phyloP scores from a whole-genome alignment of 306 rosid genomes.

The Pterocarpus santalinus region DNA sequence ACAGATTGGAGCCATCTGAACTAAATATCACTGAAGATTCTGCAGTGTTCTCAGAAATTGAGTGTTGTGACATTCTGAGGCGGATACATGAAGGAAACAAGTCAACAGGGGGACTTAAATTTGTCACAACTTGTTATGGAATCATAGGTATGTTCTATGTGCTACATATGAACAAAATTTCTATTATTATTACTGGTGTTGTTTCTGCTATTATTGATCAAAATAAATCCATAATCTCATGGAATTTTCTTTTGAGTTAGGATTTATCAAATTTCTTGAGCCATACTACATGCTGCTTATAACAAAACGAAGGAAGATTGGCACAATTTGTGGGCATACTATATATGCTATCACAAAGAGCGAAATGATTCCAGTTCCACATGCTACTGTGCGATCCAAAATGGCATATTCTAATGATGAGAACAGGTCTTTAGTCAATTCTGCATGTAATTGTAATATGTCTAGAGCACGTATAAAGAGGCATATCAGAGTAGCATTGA shows the following conservation, averaged over 20 bases:
- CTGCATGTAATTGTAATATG: slow-evolving; percentile 86
- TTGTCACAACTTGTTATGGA: slow-evolving; percentile 88
- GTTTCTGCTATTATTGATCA: slow-evolving; percentile 19
- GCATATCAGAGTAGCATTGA: slow-evolving; percentile 67
- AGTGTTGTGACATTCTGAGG: slow-evolving; percentile 83
- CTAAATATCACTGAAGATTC: slow-evolving; percentile 77
- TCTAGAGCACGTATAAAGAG: slow-evolving; percentile 68
- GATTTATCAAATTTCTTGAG: slow-evolving; percentile 92
- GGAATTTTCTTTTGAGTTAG: slow-evolving; percentile 60
- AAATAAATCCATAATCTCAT: slow-evolving; percentile 42
- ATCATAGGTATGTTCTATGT: slow-evolving; percentile 76
- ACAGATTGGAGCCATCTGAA: slow-evolving; percentile 77
- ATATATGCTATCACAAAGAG: slow-evolving; percentile 85
- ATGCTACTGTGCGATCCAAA: slow-evolving; percentile 76
- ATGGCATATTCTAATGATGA: slow-evolving; percentile 93
- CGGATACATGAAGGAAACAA: slow-evolving; percentile 93
- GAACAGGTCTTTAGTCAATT: slow-evolving; percentile 99
- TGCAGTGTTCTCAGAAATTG: slow-evolving; percentile 72
- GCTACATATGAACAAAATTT: slow-evolving; percentile 12
- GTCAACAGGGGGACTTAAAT: slow-evolving; percentile 93
- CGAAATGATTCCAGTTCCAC: slow-evolving; percentile 88
- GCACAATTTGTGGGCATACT: slow-evolving; percentile 83
- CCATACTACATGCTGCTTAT: slow-evolving; percentile 93
- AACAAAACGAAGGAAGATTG: slow-evolving; percentile 89
- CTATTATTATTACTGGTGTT: slow-evolving; percentile 10